Evolutionary conservation across 139 green algal genomes (phyloP), one percentile per base, ranked within the genome.

Genomic region (Ulvella scutata): DNA sequence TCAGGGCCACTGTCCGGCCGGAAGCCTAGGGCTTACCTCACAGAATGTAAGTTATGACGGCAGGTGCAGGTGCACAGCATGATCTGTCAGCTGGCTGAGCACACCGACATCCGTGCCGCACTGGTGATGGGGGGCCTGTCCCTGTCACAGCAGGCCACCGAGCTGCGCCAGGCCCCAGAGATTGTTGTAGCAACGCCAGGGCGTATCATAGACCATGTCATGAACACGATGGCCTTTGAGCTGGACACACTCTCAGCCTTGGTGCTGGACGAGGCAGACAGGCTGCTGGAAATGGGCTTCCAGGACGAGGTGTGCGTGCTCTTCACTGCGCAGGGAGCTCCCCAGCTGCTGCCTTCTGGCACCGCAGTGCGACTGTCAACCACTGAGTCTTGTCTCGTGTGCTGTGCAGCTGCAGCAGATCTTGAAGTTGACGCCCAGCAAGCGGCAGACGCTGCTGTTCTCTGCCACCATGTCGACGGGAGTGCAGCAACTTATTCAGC

Each of bases 381-480:
- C 6, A 26, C 51, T 26, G 13, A 13, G 51, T 26, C 40, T 26
- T 59, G 40, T 17, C 17, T 17, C 17, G 40, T 59, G 40, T 17
- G 40, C 40, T 17, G 40, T 77, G 36, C 82, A 97, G 85, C 79
- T 97, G 43, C 60, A 78, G 20, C 87, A 98, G 83, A 88, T 99
- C 38, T 79, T 98, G 61, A 74, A 77, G 13, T 78, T 89, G 74
- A 86, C 92, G 26, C 95, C 94, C n/a, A 79, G 80, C 43, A 85
- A 88, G 77, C 84, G 94, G 4, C 95, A 99, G 85, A 98, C 94
- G 17, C 84, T 99, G 82, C 86, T 98, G 20, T 99, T 97, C 82
- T 90, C 81, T 37, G 90, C 85, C 51, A 90, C 85, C 17, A 73
- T 81, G 28, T 38, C 44, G 10, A 73, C 40, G 51, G 79, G 91